These are phyloP conservation scores for Paramecium octaurelia DNA, from an alignment of 73 alveolate species.

Conservation along the genomic window DNA sequence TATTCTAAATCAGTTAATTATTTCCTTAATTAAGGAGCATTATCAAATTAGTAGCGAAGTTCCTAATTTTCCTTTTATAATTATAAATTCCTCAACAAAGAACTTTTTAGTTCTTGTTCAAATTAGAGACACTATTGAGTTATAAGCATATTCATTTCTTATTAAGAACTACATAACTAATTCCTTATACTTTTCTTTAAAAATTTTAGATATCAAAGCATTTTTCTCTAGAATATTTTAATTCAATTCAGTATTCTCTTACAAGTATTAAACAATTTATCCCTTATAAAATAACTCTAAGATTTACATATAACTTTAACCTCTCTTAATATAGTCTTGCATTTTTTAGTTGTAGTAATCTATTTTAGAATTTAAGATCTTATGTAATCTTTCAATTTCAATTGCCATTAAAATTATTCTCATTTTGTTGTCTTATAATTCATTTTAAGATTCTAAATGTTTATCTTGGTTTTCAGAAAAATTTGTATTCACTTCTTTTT, in stretches of 20 bases:
- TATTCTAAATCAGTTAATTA: neutral
- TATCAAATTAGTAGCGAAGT: neutral
- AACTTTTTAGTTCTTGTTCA: neutral
- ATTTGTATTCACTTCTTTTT: neutral
- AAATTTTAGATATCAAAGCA: neutral
- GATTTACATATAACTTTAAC: neutral
- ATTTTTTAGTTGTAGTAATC: neutral
- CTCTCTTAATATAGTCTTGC: neutral
- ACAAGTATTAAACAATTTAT: neutral
- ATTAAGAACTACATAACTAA: neutral
- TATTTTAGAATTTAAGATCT: neutral
- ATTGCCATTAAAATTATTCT: neutral
- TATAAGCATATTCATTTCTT: neutral
- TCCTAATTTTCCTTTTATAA: neutral
- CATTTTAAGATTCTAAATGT: neutral
- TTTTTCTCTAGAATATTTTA: neutral
- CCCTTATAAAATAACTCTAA: neutral
- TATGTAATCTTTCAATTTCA: neutral
- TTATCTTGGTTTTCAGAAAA: neutral
- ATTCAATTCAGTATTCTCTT: neutral
- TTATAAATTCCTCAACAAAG: neutral
- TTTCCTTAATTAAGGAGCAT: neutral
- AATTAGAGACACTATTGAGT: neutral
- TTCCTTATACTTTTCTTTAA: neutral
- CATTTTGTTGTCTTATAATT: neutral